A percentile compares a stretch with the other conserved stretches of the same genome.
Conservation (phyloP, 2,329 filamentous ascomycete genomes). For the Neonectria magnoliae region DNA sequence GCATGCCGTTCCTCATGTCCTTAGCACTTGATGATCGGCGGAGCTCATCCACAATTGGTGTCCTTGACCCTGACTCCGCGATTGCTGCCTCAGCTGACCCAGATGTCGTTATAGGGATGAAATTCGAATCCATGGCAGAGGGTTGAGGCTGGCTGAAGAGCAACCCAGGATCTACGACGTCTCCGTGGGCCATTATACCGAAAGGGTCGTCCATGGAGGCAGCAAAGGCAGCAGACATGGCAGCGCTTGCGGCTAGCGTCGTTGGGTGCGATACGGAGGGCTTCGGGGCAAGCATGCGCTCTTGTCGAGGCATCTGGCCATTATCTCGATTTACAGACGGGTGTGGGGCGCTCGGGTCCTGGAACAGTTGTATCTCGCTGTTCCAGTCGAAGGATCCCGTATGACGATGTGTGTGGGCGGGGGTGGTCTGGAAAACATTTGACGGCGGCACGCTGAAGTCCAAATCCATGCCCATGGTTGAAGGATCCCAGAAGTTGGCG, state of each 20-base stretch:
- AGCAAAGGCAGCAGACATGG: conserved; percentile 55
- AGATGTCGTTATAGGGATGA: conserved; percentile 43
- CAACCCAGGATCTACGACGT: conserved; percentile 68
- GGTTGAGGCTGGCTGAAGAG: conserved; percentile 64
- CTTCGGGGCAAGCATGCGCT: conserved; percentile 62
- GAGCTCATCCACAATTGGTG: conserved; percentile 48
- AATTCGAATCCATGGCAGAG: conserved; percentile 55
- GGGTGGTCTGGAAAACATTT: conserved; percentile 53
- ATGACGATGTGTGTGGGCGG: conserved; percentile 53
- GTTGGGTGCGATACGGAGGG: conserved; percentile 49
- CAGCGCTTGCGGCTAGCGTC: conserved; percentile 32
- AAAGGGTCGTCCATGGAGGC: conserved; percentile 62
- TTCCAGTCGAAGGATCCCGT: conserved; percentile 68
- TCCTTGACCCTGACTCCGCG: conserved; percentile 39
- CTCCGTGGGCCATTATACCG: conserved; percentile 55
- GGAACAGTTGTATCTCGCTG: conserved; percentile 64
- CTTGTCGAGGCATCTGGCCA: conserved; percentile 52
- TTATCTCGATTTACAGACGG: conserved; percentile 49
- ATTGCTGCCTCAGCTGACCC: conserved; percentile 43
- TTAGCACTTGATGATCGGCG: conserved; percentile 59
- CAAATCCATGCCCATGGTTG: conserved; percentile 68
- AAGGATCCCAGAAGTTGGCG: conserved; percentile 67
- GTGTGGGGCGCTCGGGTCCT: conserved; percentile 52
- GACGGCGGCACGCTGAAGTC: conserved; percentile 61
- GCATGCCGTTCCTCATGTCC: conserved; percentile 54